Evolutionary conservation across 2,329 filamentous ascomycete species (phyloP).

Genomic region (Colletotrichum sp.): DNA sequence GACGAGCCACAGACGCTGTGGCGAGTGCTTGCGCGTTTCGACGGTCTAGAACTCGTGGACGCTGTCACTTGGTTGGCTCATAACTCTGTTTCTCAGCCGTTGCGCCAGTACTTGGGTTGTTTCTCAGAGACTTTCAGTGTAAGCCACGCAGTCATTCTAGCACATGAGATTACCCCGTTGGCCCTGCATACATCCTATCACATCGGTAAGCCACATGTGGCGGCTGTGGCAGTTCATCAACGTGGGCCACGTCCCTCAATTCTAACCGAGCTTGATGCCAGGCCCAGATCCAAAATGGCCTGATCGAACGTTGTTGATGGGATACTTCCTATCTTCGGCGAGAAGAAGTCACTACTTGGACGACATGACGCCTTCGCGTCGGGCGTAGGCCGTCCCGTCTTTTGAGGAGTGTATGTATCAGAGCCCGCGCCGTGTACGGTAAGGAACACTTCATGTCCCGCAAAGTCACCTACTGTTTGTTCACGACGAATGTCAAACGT

Average conservation of each 20-base stretch:
- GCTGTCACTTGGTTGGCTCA: background rate
- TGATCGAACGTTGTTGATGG: background rate
- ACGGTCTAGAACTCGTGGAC: constrained; percentile 1
- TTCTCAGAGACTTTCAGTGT: background rate
- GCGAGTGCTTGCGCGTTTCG: constrained; percentile 21
- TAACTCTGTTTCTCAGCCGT: background rate
- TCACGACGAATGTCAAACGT: background rate
- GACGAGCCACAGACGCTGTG: constrained; percentile 7
- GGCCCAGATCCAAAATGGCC: background rate
- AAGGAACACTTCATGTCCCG: background rate
- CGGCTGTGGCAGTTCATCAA: background rate
- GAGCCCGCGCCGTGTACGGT: background rate
- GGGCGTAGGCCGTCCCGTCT: background rate
- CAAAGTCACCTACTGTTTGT: background rate
- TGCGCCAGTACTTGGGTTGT: background rate
- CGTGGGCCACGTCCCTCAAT: background rate
- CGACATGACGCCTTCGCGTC: background rate
- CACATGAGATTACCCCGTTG: background rate
- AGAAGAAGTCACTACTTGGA: background rate
- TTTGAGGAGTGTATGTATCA: background rate
- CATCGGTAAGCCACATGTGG: background rate
- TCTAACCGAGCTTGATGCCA: background rate
- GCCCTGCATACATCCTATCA: background rate
- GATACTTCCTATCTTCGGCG: background rate
- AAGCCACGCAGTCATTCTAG: background rate